These are phyloP conservation scores for Candolleomyces eurysporus DNA, from an alignment of 768 basidiomycete species.

Conservation along the genomic window DNA sequence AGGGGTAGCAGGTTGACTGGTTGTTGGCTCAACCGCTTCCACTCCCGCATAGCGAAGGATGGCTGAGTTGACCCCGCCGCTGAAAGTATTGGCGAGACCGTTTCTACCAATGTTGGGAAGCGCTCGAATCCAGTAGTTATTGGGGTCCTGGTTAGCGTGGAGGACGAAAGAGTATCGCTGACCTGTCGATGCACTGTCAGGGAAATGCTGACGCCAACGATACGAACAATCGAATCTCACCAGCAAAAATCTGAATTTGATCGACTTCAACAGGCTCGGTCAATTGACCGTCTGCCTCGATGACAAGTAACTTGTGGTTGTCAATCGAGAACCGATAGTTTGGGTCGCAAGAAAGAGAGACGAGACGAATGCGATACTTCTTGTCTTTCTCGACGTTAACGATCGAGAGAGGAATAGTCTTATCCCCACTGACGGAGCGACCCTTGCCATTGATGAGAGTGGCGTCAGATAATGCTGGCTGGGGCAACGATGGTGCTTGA, in stretches of 20 bases:
- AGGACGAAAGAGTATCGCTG: conserved; percentile 48
- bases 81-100: conserved; percentile 11
- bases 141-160: conserved; percentile 31
- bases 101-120: conserved; percentile 26
- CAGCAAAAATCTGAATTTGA: conserved; percentile 32
- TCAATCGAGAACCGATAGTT: conserved; percentile 46
- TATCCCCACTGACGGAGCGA: conserved; percentile 36
- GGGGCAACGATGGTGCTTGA: conserved; percentile 11
- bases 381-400: conserved; percentile 34
- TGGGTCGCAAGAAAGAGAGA: conserved; percentile 45
- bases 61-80: conserved; percentile 48
- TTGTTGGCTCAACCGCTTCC: conserved; percentile 35
- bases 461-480: conserved; percentile 24
- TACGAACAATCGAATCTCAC: conserved; percentile 25
- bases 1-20: conserved; percentile 23
- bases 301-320: conserved; percentile 34
- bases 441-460: conserved; percentile 51
- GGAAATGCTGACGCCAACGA: background rate
- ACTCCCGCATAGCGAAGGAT: conserved; percentile 51
- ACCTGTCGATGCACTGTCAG: conserved; percentile 18
- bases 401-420: conserved; percentile 30
- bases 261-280: conserved; percentile 33
- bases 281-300: background rate
- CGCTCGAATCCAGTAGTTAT: conserved; percentile 46
- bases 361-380: conserved; percentile 49